A percentile compares a stretch with the other conserved stretches of the same genome.
phyloP scores from a whole-genome alignment of 2,329 filamentous ascomycete genomes.

The Beauveria medogensis region DNA sequence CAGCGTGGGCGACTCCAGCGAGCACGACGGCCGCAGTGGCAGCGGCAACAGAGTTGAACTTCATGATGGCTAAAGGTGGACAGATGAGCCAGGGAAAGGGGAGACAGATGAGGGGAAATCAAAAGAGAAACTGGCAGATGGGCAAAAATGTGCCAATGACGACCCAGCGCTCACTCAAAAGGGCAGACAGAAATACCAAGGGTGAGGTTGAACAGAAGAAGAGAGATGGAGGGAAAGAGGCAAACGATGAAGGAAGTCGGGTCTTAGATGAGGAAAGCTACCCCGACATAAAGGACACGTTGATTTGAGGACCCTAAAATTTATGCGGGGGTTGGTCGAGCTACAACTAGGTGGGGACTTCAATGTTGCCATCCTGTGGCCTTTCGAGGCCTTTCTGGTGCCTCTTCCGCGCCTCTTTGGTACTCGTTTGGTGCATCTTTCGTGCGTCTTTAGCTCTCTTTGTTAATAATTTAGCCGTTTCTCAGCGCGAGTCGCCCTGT shows the following conservation, averaged over 20 bases:
- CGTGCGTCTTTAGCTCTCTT: too few species aligned
- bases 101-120: constrained; percentile 19
- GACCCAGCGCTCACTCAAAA: constrained; percentile 5
- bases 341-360: constrained; percentile 1
- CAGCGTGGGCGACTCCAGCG: constrained; percentile 61
- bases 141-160: constrained; percentile 5
- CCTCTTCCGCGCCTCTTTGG: too few species aligned
- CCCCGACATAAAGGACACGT: constrained; percentile 10
- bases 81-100: neutral
- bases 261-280: constrained; percentile 8
- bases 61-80: constrained; percentile 54
- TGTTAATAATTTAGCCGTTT: neutral
- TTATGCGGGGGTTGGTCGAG: constrained; percentile 10
- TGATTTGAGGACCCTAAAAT: constrained; percentile 11
- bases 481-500: neutral
- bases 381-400: neutral
- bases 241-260: neutral
- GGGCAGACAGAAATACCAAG: neutral
- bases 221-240: neutral
- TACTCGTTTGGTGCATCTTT: too few species aligned
- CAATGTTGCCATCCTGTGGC: neutral
- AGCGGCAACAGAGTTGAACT: constrained; percentile 72
- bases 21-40: constrained; percentile 66
- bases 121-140: constrained; percentile 10
- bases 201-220: constrained; percentile 3